These are phyloP conservation scores for Aegilops sharonensis DNA, from an alignment of 176 grass and related monocot genomes.

Conservation along the genomic window DNA sequence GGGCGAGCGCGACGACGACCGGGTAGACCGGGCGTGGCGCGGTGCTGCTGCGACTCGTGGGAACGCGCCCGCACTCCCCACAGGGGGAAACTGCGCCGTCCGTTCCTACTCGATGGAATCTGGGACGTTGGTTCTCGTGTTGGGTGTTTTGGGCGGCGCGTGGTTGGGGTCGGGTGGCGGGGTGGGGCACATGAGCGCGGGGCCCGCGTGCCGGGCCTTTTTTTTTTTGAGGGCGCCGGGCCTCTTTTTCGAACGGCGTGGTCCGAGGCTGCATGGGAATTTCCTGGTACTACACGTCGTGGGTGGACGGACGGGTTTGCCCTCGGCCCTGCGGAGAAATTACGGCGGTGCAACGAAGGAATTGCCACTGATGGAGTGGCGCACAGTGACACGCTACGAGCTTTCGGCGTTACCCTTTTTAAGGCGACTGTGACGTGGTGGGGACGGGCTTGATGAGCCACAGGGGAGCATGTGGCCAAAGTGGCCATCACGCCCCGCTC, in stretches of 20 bases:
- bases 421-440: not conserved
- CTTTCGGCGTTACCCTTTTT: not conserved
- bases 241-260: constrained; percentile 32
- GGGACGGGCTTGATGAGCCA: not conserved
- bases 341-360: not conserved
- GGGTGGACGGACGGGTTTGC: not conserved
- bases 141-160: not conserved
- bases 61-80: not conserved
- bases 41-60: not conserved
- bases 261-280: not conserved
- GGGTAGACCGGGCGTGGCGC: too few relatives aligned
- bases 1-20: constrained; percentile 7
- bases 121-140: not conserved
- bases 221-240: constrained; percentile 16
- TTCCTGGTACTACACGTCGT: not conserved
- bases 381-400: not conserved
- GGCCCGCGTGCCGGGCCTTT: constrained; percentile 19
- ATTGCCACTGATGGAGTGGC: constrained; percentile 20
- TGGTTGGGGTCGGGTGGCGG: not conserved
- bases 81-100: not conserved
- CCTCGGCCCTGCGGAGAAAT: not conserved
- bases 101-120: not conserved
- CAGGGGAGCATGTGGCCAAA: not conserved
- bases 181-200: constrained; percentile 11
- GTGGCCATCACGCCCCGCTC: not conserved